Evolutionary conservation across 106 monocot genomes (phyloP), one percentile per base, ranked within the genome.

Genomic region (Cymbidium sinense): DNA sequence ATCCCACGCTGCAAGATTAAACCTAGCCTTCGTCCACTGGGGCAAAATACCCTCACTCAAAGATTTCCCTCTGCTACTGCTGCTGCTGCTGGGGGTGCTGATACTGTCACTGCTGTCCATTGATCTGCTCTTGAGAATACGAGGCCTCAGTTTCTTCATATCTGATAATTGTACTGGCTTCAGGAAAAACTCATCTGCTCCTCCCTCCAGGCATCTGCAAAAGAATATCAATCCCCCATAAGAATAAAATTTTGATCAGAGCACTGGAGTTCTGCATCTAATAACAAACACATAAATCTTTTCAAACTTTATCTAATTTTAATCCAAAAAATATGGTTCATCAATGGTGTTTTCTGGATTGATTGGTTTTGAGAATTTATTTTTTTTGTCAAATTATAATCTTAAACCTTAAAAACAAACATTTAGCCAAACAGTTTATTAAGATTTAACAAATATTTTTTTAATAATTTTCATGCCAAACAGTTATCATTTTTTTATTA

Each of bases 171-270:
- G 80, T 29, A 94, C 91, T 27, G 94, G 94, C 50, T 94, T 94
- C 47, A 94, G 84, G 74, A 91, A 83, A 85, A 94, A 94, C 71
- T 94, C 94, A 71, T 94, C 89, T 34, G 94, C 94, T 36, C 94
- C 91, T 75, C 67, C 94, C 73, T 94, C 91, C 82, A 94, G 69
- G 79, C 94, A 94, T 80, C 94, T 94, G 89, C 27, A 73, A 39
- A 21, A 71, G 8, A 21, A 39, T 21, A 71, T 35, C 1, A 36
- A 0, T 15, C 20, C 23, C 11, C 0, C 33, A 21, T 31, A 31
- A n/a, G 34, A 31, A 33, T 7, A 29, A 64, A 70, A 33, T 34
- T 33, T 23, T 34, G 34, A 34, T 36, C 0, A 71, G 33, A 0
- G 23, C 11, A 58, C 1, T n/a, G 23, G 23, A 58, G 1, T 58